These are phyloP conservation scores for Aspergillus nidulans DNA, from an alignment of 495 filamentous ascomycete species.

Conservation along the genomic window DNA sequence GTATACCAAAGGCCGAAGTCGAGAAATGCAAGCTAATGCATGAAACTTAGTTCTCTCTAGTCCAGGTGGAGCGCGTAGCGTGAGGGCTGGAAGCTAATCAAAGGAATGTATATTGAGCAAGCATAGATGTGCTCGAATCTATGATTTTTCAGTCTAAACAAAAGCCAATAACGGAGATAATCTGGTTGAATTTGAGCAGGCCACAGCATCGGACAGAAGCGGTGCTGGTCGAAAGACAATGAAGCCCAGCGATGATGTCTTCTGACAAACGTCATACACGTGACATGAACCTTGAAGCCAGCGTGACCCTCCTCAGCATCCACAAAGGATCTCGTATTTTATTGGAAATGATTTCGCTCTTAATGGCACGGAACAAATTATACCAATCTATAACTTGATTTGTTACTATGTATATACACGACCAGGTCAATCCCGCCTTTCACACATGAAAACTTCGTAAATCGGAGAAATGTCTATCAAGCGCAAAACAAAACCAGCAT, in stretches of 20 bases:
- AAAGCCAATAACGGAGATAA: not conserved
- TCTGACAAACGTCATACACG: not conserved
- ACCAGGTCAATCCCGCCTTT: not conserved
- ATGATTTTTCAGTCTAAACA: not conserved
- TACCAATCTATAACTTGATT: not conserved
- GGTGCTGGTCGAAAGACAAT: not conserved
- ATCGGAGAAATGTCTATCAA: constrained; percentile 8
- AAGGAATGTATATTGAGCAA: not conserved
- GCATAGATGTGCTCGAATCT: not conserved
- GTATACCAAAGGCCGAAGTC: not conserved
- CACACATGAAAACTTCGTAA: constrained; percentile 8
- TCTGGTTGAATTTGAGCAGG: not conserved
- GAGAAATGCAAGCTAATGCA: not conserved
- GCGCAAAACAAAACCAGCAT: not conserved
- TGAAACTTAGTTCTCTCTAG: not conserved
- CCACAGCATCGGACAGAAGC: not conserved
- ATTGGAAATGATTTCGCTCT: too few species aligned
- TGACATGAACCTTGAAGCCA: not conserved
- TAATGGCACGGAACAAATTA: not conserved
- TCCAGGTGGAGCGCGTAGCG: not conserved
- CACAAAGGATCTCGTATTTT: too few species aligned
- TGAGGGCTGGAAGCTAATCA: not conserved
- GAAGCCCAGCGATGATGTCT: not conserved
- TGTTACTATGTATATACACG: constrained; percentile 8
- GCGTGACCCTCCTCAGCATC: not conserved